phyloP scores from a whole-genome alignment of 352 stramenopile species.

The Pythium biforme region DNA sequence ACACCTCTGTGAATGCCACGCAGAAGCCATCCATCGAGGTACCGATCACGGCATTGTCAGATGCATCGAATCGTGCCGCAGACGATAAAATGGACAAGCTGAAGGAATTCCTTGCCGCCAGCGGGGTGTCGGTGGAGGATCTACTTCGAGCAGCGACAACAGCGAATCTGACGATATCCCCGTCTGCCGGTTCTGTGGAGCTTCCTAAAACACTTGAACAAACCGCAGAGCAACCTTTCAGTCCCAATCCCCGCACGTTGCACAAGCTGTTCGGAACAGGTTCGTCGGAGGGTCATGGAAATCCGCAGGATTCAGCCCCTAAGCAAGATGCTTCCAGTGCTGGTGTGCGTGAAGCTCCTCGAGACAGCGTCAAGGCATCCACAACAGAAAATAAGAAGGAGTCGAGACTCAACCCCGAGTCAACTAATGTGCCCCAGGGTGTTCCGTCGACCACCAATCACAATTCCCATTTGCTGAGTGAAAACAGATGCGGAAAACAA shows the following conservation, averaged over 20 bases:
- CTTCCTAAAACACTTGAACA: neutral
- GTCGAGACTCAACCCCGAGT: neutral
- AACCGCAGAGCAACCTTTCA: neutral
- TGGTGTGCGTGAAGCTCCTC: neutral
- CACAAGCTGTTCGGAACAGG: conserved; percentile 11
- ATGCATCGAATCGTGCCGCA: neutral
- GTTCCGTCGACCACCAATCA: too few species aligned
- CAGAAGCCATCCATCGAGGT: neutral
- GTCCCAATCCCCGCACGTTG: neutral
- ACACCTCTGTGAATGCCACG: too few species aligned
- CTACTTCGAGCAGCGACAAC: conserved; percentile 62
- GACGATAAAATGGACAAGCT: conserved; percentile 55
- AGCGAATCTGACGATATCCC: conserved; percentile 36
- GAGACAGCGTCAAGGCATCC: neutral
- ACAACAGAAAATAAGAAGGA: neutral
- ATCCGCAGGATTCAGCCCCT: conserved; percentile 24
- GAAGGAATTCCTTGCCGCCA: conserved; percentile 56
- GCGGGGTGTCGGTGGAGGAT: conserved; percentile 70
- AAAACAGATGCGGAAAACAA: neutral
- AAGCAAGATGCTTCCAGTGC: neutral
- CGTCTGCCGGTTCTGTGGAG: conserved; percentile 1
- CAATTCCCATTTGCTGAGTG: neutral
- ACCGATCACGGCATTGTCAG: neutral
- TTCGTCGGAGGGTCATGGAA: neutral
- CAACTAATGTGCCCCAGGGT: too few species aligned